Evolutionary conservation across 805 yeast species (phyloP), one percentile per base, ranked within the genome.

Genomic region (Kregervanrija fluxuum): DNA sequence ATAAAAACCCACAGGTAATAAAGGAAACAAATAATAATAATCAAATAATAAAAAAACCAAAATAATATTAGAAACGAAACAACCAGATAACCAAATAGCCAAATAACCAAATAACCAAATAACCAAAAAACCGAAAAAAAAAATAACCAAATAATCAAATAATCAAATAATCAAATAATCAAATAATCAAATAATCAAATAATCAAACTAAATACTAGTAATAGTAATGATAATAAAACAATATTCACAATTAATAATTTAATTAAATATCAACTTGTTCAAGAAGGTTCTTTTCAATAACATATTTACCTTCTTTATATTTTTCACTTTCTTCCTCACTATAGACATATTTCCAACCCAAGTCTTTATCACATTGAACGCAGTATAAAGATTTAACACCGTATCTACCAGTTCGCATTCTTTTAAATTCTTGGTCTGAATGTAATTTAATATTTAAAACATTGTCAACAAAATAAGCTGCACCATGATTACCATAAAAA

Each of bases 271-370:
- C 57, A 35, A 49, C 57, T 36, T 48, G 57, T 45, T 59, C 62
- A 32, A 60, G 44, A 17, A 50, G 44, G 14, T 47, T 53, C n/a
- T 52, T 42, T 48, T 65, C 69, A 42, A 65, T 57, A 30, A 65
- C 68, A 42, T 47, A 65, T 31, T 63, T 53, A n/a, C 62, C 61
- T 45, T 58, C 60, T 43, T 65, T 65, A 42, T 64, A 64, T 37
- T 51, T 57, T 46, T 65, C 62, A 22, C 53, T 48, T 6, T 49
- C 46, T 31, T 55, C 54, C 31, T 61, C 60, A 41, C 64, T 52
- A 38, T 50, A 55, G 12, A 65, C 44, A 42, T 65, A 65, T 45
- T 61, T 61, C 69, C 69, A 65, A 11, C 69, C 69, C 11, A 65
- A 30, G 16, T 49, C 46, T 9, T 39, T 41, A 14, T 51, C 46